Percentiles rank a stretch among this genome's conserved stretches.
Evolutionary conservation across 495 filamentous ascomycete genomes (phyloP).

Genomic region (Talaromyces liani): DNA sequence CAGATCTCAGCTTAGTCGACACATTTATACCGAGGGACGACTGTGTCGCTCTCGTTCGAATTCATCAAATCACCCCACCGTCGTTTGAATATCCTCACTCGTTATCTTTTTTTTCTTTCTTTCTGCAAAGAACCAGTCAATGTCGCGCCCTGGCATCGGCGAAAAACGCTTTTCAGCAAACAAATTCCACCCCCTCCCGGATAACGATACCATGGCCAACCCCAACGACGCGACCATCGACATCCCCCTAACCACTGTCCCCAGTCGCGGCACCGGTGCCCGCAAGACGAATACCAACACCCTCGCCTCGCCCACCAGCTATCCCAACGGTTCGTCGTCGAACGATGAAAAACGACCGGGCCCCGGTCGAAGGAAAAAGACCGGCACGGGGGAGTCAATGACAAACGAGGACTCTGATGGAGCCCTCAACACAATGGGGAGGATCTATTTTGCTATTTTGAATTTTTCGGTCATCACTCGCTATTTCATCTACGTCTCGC

Average conservation of each 20-base stretch:
- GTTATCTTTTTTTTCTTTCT: not conserved
- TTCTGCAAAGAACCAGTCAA: not conserved
- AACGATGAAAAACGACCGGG: constrained; percentile 47
- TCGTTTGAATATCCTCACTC: not conserved
- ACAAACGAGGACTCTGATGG: constrained; percentile 45
- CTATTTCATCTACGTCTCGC: constrained; percentile 83
- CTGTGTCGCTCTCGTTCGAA: not conserved
- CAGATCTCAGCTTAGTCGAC: not conserved
- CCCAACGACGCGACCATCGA: constrained; percentile 53
- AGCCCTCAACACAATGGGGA: constrained; percentile 75
- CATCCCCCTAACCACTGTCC: constrained; percentile 43
- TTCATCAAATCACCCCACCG: not conserved
- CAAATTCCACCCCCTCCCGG: constrained; percentile 41
- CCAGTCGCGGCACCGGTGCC: constrained; percentile 33
- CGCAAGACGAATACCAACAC: constrained; percentile 29
- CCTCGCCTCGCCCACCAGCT: constrained; percentile 14
- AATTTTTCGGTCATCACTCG: constrained; percentile 80
- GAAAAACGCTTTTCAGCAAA: constrained; percentile 33
- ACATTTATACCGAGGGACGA: not conserved
- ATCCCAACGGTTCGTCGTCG: constrained; percentile 12
- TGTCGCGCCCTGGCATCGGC: constrained; percentile 21
- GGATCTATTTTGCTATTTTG: constrained; percentile 74
- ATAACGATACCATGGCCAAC: constrained; percentile 31
- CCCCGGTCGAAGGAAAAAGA: constrained; percentile 40
- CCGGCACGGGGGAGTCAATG: constrained; percentile 37